phyloP scores from a whole-genome alignment of 352 stramenopile species.

The Phytophthora vignae region DNA sequence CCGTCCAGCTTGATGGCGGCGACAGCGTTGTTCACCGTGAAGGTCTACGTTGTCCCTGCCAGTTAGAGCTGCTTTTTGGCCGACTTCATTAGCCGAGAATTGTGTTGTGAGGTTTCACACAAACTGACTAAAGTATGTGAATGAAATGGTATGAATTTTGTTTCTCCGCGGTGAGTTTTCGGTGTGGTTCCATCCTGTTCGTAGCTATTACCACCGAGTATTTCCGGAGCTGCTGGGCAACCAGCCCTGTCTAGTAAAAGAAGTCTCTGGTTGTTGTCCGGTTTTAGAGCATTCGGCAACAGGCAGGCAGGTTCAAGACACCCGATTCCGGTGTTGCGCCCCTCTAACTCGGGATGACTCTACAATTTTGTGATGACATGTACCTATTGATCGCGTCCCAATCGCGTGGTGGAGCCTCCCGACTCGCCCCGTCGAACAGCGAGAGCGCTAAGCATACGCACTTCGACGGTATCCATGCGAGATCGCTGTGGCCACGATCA shows the following conservation, averaged over 20 bases:
- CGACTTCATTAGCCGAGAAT: neutral
- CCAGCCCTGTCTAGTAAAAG: no score
- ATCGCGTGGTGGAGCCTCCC: neutral
- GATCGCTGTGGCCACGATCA: neutral
- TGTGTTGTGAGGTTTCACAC: neutral
- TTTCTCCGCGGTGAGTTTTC: neutral
- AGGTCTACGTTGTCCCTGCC: neutral
- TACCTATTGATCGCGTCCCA: neutral
- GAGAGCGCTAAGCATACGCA: neutral
- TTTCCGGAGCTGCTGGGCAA: neutral
- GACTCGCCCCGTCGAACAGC: slow-evolving; percentile 1
- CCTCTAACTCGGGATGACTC: neutral
- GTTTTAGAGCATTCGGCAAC: neutral
- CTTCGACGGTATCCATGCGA: neutral
- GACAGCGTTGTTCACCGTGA: neutral
- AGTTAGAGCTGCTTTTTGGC: neutral
- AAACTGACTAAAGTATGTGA: neutral
- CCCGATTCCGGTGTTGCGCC: neutral
- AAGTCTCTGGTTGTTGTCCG: no score
- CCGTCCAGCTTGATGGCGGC: neutral
- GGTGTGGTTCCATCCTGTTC: neutral
- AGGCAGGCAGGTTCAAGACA: neutral
- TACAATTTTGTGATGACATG: neutral
- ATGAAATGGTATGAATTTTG: neutral
- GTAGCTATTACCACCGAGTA: neutral